Conservation (phyloP, 192 early-diverging fungal genomes). For the Kickxella alabastrina region DNA sequence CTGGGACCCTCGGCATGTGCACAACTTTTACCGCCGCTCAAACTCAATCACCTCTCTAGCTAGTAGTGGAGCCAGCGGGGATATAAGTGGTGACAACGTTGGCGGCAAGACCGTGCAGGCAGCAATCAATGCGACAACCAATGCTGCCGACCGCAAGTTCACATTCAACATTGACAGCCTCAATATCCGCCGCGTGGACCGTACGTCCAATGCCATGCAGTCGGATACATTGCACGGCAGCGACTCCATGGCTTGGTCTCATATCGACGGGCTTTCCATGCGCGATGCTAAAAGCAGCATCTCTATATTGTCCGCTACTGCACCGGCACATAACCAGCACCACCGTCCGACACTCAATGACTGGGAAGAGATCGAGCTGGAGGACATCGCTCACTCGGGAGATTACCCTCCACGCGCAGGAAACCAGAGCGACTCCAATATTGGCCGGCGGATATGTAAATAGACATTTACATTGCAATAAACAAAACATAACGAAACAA, state of each 20-base stretch:
- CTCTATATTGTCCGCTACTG: slow-evolving; percentile 15
- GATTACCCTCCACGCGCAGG: not conserved
- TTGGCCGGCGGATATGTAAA: not conserved
- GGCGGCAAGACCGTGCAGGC: not conserved
- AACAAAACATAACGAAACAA: slow-evolving; percentile 1
- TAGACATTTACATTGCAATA: not conserved
- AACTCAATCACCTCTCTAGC: slow-evolving; percentile 8
- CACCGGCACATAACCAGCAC: not conserved
- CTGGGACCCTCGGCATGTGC: not conserved
- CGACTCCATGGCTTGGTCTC: slow-evolving; percentile 41
- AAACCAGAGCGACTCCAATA: not conserved
- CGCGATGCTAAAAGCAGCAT: slow-evolving; percentile 17
- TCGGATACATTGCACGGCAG: slow-evolving; percentile 32
- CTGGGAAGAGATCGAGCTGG: slow-evolving; percentile 40
- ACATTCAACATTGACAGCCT: slow-evolving; percentile 23
- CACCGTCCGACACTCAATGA: slow-evolving; percentile 31
- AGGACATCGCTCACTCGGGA: slow-evolving; percentile 8
- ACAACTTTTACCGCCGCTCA: slow-evolving; percentile 7
- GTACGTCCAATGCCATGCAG: slow-evolving; percentile 41
- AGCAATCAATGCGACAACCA: not conserved
- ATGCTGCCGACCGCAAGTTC: slow-evolving; percentile 1
- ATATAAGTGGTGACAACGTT: too few species aligned
- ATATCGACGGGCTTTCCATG: slow-evolving; percentile 25
- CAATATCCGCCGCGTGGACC: slow-evolving; percentile 28
- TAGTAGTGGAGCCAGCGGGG: slow-evolving; percentile 1